Conservation (phyloP, 805 yeast genomes). For the Yueomyces sp. region DNA sequence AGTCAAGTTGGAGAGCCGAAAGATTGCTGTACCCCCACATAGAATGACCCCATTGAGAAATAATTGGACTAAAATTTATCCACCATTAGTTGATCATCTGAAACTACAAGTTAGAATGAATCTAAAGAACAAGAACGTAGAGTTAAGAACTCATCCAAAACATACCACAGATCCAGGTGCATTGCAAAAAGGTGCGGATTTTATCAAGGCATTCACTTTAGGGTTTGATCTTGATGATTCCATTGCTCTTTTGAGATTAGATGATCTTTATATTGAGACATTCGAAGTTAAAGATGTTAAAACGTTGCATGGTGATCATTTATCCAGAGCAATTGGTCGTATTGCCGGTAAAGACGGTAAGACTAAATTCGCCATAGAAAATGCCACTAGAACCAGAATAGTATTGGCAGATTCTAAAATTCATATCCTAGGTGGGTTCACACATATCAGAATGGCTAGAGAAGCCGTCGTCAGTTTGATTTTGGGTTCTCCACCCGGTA, state of each 20-base stretch:
- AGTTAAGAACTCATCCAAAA: constrained; percentile 66
- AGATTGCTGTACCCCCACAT: constrained; percentile 92
- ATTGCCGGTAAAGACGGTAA: constrained; percentile 99
- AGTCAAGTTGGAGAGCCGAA: constrained; percentile 75
- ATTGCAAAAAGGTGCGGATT: constrained; percentile 95
- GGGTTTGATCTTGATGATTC: constrained; percentile 98
- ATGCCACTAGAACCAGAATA: constrained; percentile 95
- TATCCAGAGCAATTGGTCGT: constrained; percentile 97
- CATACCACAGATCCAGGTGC: constrained; percentile 87
- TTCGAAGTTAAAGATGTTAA: constrained; percentile 96
- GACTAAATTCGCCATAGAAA: constrained; percentile 96
- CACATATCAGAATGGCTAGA: constrained; percentile 97
- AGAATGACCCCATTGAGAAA: constrained; percentile 88
- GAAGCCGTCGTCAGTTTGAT: constrained; percentile 90
- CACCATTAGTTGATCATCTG: constrained; percentile 89
- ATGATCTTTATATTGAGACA: constrained; percentile 92
- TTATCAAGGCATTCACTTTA: constrained; percentile 84
- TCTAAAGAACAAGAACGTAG: constrained; percentile 73
- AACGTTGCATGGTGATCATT: constrained; percentile 89
- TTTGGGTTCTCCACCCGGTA: constrained; percentile 97
- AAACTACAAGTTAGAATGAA: constrained; percentile 96
- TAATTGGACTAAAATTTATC: constrained; percentile 88
- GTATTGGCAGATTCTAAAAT: constrained; percentile 94
- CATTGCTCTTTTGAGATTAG: constrained; percentile 83
- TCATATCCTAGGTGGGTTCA: constrained; percentile 93